phyloP scores from a whole-genome alignment of 2,329 filamentous ascomycete genomes.

The Didymellaceae sp. region DNA sequence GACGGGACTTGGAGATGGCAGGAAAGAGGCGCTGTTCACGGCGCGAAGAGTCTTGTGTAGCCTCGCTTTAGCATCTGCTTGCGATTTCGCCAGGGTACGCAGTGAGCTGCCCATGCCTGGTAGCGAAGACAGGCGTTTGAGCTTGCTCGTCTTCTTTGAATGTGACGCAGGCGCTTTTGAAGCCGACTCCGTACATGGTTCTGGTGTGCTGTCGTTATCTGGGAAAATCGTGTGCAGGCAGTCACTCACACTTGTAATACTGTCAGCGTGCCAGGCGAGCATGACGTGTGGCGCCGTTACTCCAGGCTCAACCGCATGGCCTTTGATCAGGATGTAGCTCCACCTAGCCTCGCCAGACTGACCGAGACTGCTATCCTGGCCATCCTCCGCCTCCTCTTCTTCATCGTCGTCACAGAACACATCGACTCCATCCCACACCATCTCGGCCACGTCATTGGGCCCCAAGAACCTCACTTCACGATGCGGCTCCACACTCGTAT shows the following conservation, averaged over 20 bases:
- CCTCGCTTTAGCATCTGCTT: too few relatives aligned
- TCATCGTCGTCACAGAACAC: too few relatives aligned
- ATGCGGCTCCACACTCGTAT: slow-evolving; percentile 23
- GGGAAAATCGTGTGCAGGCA: slow-evolving; percentile 22
- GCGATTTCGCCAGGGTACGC: too few relatives aligned
- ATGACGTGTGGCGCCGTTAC: slow-evolving; percentile 17
- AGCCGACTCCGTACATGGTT: not conserved
- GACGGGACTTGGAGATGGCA: too few relatives aligned
- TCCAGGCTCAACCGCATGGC: not conserved
- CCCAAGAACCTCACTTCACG: slow-evolving; percentile 30
- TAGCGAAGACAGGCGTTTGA: slow-evolving; percentile 15
- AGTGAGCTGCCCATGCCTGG: slow-evolving; percentile 12
- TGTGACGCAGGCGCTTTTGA: too few relatives aligned
- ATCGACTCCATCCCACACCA: slow-evolving; percentile 34
- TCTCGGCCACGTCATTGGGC: slow-evolving; percentile 20
- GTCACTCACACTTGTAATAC: slow-evolving; percentile 14
- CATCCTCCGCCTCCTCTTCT: too few relatives aligned
- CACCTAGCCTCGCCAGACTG: slow-evolving; percentile 26
- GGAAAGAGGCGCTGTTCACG: slow-evolving; percentile 11
- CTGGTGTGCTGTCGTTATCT: not conserved
- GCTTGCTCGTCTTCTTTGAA: not conserved
- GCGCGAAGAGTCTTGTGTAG: slow-evolving; percentile 11
- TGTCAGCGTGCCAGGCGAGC: slow-evolving; percentile 21
- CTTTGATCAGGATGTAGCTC: slow-evolving; percentile 25
- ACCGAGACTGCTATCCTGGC: too few relatives aligned